phyloP scores from a whole-genome alignment of 1,284 basidiomycete genomes.

The Boletus semigastroideus region DNA sequence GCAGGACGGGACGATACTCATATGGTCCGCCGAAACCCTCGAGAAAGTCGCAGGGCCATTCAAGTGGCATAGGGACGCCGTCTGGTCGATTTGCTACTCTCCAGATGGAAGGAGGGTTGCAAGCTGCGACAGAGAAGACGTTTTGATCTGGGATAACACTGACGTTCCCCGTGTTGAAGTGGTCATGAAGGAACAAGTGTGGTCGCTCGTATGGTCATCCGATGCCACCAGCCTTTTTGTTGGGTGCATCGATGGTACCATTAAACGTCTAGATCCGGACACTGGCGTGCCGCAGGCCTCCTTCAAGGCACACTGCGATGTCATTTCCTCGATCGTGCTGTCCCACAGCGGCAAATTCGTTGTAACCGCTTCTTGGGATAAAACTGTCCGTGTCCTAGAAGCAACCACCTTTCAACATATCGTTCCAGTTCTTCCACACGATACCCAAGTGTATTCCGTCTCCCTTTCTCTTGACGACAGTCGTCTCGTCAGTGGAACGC shows the following conservation, averaged over 20 bases:
- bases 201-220: conserved; percentile 25
- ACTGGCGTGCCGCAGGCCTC: conserved; percentile 2
- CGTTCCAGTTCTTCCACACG: conserved; percentile 19
- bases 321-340: conserved; percentile 16
- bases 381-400: conserved; percentile 26
- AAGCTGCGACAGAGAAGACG: conserved; percentile 19
- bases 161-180: conserved; percentile 1
- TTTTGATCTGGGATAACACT: conserved; percentile 20
- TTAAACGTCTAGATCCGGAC: conserved; percentile 15
- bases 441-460: conserved; percentile 11
- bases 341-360: conserved; percentile 17
- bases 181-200: conserved; percentile 14
- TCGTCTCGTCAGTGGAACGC: conserved; percentile 17
- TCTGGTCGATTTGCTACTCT: conserved; percentile 24
- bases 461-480: conserved; percentile 19
- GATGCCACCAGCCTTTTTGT: conserved; percentile 12
- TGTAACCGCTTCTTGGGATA: conserved; percentile 26
- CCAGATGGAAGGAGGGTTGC: conserved; percentile 21
- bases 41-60: conserved; percentile 10
- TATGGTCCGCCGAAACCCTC: conserved; percentile 19
- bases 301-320: conserved; percentile 13
- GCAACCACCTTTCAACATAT: conserved; percentile 16
- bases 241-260: conserved; percentile 19
- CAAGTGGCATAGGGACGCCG: conserved; percentile 10
- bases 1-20: conserved; percentile 20